Evolutionary conservation across 75 land plant genomes (phyloP), one percentile per base, ranked within the genome.

Genomic region (Picea sitchensis): DNA sequence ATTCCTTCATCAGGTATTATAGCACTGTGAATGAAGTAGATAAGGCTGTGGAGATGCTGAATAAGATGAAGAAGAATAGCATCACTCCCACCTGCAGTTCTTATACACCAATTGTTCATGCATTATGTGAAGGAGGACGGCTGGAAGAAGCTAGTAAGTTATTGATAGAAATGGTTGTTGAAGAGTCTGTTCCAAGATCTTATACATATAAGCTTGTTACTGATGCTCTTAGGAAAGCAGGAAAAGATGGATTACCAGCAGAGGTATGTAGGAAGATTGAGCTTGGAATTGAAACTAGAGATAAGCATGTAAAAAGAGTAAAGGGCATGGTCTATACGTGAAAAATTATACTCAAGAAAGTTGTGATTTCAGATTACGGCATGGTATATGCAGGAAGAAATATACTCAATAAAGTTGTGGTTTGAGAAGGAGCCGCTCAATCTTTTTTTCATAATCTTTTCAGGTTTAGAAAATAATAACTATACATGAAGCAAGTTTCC

Each of bases 1-100:
- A 91, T 78, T 92, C 94, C 13, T 87, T 96, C 59, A 89, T 96
- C 31, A 85, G 89, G 78, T 95, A 96, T 73, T 86, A 88, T 65
- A 73, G 87, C 77, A 87, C 80, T 59, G 87, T 88, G 18, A 89
- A 93, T 79, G 88, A 90, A 80, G 79, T 87, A 58, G 91, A 92
- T 64, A 86, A 88, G 74, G 99, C 98, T 36, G 58, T 90, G 26
- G 82, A 85, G 59, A 86, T 92, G 86, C 58, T 96, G 81, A 32
- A 82, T 51, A 74, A 18, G 41, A 94, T 96, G 99, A 62, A 78
- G 77, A 73, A 76, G 72, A 84, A 83, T n/a, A 86, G 88, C 81
- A 90, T 89, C 47, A 36, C 72, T 44, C 83, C 94, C 21, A 76
- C 86, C 73, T 65, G 84, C 2, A 90, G 94, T 75, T 86, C 88